Conservation (phyloP, 2,329 filamentous ascomycete genomes). For the Pseudogymnoascus sp. region DNA sequence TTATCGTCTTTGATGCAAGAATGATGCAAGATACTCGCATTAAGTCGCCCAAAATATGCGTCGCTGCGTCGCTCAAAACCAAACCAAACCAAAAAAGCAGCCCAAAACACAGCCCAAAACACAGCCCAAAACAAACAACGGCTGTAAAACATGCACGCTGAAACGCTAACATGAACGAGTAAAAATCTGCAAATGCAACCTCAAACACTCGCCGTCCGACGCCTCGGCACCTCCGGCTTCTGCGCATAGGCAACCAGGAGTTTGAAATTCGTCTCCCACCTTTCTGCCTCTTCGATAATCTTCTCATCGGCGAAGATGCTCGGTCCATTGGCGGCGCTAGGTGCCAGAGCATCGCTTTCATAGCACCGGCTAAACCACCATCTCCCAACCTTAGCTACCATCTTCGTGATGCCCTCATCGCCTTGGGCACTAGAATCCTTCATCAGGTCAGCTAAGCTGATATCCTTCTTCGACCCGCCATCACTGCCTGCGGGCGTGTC, state of each 20-base stretch:
- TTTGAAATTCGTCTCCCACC: constrained; percentile 78
- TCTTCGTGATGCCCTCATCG: constrained; percentile 82
- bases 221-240: constrained; percentile 23
- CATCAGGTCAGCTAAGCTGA: constrained; percentile 64
- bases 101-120: background rate
- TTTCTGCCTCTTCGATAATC: constrained; percentile 77
- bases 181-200: background rate
- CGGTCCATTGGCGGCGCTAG: constrained; percentile 37
- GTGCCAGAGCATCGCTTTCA: constrained; percentile 55
- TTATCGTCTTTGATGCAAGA: constrained; percentile 8
- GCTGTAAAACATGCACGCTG: background rate
- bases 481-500: constrained; percentile 20
- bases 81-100: background rate
- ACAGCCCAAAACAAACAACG: background rate
- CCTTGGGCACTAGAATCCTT: constrained; percentile 60
- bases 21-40: background rate
- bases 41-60: constrained; percentile 3
- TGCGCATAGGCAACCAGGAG: constrained; percentile 76
- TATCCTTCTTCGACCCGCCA: constrained; percentile 29
- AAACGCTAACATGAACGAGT: background rate
- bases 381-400: constrained; percentile 82
- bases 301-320: constrained; percentile 75
- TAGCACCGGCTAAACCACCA: constrained; percentile 98
- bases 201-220: constrained; percentile 25
- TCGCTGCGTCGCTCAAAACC: background rate